Evolutionary conservation across 1,284 basidiomycete genomes (phyloP), one percentile per base, ranked within the genome.

Genomic region (Cutaneotrichosporon cutaneum): DNA sequence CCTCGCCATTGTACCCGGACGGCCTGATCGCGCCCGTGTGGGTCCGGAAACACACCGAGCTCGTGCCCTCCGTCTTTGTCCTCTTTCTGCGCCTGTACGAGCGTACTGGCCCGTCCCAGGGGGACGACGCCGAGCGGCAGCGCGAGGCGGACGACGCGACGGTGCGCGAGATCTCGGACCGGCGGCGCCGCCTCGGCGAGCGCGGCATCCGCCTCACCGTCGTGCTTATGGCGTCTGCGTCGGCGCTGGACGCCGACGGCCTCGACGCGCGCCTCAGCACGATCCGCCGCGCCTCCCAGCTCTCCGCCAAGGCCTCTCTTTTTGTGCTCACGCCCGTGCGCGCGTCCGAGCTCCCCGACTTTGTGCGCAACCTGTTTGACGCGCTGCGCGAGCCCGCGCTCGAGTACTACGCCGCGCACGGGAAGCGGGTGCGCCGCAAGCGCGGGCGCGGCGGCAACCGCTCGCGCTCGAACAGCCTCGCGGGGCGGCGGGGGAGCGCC

Each of bases 21-120:
- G 95, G 95, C 0, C 81, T 99, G 54, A 91, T 99, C 61, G 92
- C 94, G 1, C 95, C 94, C 0, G 92, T 98, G 70, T 99, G 95
- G 95, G 87, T 97, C 18, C 85, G 94, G 52, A 99, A 97, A 79
- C 94, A 98, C 72, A 90, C 91, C 0, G 87, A 92, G 9, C 85
- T 95, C 35, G 82, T 98, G 0, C 94, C 95, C 0, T 88, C 90
- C 18, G 92, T 97, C 0, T 96, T 97, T 77, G 90, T 98, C 6
- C 82, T 94, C 54, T 95, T 97, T 75, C 81, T 90, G 63, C 85
- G 89, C 54, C 82, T 98, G 62, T 92, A 84, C 72, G 92, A 95
- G 74, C 81, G 57, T 26, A 66, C 70, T 3, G 62, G 63, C 7
- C 65, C 65, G 26, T 69, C 68, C 32, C 53, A 65, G 14, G 55